phyloP scores from a whole-genome alignment of 306 rosid genomes.

The Casuarina cunninghamiana region DNA sequence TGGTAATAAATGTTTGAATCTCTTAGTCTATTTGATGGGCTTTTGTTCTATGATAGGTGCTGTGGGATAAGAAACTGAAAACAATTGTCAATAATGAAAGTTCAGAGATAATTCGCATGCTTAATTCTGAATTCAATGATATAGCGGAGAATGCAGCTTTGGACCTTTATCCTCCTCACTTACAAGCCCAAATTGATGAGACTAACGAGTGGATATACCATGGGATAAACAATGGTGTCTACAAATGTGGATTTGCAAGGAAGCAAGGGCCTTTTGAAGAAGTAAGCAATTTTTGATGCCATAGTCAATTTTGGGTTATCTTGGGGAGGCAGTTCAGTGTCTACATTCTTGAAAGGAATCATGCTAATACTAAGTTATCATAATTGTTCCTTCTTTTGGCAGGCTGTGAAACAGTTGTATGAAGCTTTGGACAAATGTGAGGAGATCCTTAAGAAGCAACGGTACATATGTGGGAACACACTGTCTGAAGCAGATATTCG shows the following conservation, averaged over 20 bases:
- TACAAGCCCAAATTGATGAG: constrained; percentile 66
- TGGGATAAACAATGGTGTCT: constrained; percentile 81
- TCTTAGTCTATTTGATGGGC: constrained; percentile 7
- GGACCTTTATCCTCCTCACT: constrained; percentile 75
- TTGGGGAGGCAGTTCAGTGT: neutral
- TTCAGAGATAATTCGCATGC: constrained; percentile 90
- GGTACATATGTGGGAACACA: constrained; percentile 73
- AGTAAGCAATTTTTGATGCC: constrained; percentile 33
- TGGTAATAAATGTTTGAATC: neutral
- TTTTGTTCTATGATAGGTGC: constrained; percentile 52
- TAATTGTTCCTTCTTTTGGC: constrained; percentile 32
- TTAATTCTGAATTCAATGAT: constrained; percentile 73
- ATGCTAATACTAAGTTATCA: constrained; percentile 14
- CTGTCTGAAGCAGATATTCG: constrained; percentile 89
- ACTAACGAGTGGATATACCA: constrained; percentile 70
- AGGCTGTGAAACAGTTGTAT: constrained; percentile 73
- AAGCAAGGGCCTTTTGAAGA: constrained; percentile 79
- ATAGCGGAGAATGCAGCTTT: constrained; percentile 68
- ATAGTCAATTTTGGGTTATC: neutral
- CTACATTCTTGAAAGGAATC: constrained; percentile 15
- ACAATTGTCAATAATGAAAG: constrained; percentile 92
- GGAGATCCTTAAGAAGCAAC: constrained; percentile 72
- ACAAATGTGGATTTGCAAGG: constrained; percentile 88
- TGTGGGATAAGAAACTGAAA: constrained; percentile 94
- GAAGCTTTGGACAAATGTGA: constrained; percentile 87